Conservation (phyloP, 495 filamentous ascomycete genomes). For the Tricharina praecox region DNA sequence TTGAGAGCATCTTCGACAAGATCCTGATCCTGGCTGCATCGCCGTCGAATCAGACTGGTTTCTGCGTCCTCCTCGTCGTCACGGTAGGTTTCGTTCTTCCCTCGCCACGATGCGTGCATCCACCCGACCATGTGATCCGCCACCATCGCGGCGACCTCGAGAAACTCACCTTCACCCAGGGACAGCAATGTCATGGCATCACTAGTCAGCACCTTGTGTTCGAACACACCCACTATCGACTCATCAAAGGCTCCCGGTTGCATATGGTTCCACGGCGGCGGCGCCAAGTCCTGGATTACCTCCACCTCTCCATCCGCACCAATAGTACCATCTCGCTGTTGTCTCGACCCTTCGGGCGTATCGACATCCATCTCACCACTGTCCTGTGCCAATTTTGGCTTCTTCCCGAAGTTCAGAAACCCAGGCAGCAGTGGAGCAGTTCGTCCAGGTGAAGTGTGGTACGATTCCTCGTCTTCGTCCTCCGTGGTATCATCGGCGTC, state of each 20-base stretch:
- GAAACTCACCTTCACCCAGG: slow-evolving; percentile 18
- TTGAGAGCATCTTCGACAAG: slow-evolving; percentile 18
- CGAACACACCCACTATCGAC: slow-evolving; percentile 21
- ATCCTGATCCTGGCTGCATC: slow-evolving; percentile 17
- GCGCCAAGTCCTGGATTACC: slow-evolving; percentile 15
- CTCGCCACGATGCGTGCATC: slow-evolving; percentile 9
- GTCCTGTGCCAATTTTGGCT: slow-evolving; percentile 21
- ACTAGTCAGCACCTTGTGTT: slow-evolving; percentile 11
- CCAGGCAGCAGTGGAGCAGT: neutral
- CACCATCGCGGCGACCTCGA: slow-evolving; percentile 19
- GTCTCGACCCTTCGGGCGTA: neutral
- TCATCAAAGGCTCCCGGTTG: slow-evolving; percentile 21
- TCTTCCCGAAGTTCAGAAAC: slow-evolving; percentile 10
- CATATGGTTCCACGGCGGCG: slow-evolving; percentile 24
- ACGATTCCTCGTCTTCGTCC: slow-evolving; percentile 9
- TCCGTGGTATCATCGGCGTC: slow-evolving; percentile 25
- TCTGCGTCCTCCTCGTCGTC: slow-evolving; percentile 20
- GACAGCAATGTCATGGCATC: neutral
- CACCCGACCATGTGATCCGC: slow-evolving; percentile 18
- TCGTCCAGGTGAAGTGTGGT: neutral
- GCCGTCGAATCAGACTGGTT: slow-evolving; percentile 10
- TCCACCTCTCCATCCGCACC: slow-evolving; percentile 14
- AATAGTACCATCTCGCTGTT: slow-evolving; percentile 8
- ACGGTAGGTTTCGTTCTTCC: slow-evolving; percentile 12
- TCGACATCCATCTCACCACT: slow-evolving; percentile 8